Percentiles rank a stretch among this genome's conserved stretches.
These are phyloP conservation scores for Blastocladiella emersonii DNA, from an alignment of 371 early-diverging fungal species.

Conservation along the genomic window DNA sequence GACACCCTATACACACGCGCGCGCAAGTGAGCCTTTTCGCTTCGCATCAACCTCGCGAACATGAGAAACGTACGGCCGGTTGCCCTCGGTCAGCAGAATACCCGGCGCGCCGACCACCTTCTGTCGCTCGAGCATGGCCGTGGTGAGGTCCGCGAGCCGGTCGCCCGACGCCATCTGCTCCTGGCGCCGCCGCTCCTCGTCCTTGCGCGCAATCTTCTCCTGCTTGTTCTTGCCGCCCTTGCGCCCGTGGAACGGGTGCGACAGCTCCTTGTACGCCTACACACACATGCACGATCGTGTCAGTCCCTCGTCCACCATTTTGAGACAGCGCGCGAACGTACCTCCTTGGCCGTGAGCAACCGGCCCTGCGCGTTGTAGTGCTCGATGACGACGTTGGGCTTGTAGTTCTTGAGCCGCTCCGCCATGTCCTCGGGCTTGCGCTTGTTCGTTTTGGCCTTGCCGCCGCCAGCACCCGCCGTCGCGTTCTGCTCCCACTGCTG, in stretches of 20 bases:
- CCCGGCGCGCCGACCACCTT: slow-evolving; percentile 60
- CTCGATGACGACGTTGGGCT: slow-evolving; percentile 76
- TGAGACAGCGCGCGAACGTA: slow-evolving; percentile 13
- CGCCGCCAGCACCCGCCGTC: slow-evolving; percentile 18
- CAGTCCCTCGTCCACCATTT: no score
- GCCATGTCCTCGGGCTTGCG: slow-evolving; percentile 53
- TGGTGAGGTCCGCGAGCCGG: slow-evolving; percentile 61
- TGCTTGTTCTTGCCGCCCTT: slow-evolving; percentile 84
- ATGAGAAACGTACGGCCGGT: slow-evolving; percentile 22
- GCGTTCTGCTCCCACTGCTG: slow-evolving; percentile 23
- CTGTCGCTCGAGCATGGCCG: slow-evolving; percentile 56
- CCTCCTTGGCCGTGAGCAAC: slow-evolving; percentile 65
- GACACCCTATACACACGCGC: no score
- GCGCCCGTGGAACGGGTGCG: slow-evolving; percentile 93
- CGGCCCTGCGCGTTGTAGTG: slow-evolving; percentile 80
- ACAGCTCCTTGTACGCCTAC: slow-evolving; percentile 74
- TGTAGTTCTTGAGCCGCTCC: slow-evolving; percentile 75
- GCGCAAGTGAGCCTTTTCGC: no score
- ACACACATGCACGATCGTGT: slow-evolving; percentile 1
- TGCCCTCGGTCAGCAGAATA: slow-evolving; percentile 67
- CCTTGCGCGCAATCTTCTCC: slow-evolving; percentile 68
- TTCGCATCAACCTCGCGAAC: no score
- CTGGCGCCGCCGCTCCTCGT: slow-evolving; percentile 64
- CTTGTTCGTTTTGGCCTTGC: slow-evolving; percentile 27
- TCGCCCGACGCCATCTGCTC: slow-evolving; percentile 56